Evolutionary conservation across 2,329 filamentous ascomycete species (phyloP).

Genomic region (Mariannaea sp.): DNA sequence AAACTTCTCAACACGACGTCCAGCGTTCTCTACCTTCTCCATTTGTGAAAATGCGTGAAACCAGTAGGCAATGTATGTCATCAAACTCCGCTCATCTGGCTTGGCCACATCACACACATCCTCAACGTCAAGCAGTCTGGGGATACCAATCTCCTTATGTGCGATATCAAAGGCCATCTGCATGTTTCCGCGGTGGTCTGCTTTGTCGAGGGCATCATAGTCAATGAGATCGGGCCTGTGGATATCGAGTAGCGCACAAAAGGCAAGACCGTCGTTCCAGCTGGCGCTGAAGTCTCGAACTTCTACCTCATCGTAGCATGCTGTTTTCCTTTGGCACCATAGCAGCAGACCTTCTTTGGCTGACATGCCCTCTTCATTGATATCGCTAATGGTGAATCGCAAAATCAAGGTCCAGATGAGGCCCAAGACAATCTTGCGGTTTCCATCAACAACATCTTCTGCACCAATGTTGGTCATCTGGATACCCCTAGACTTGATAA

Average conservation of each 20-base stretch:
- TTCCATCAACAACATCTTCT: constrained; percentile 97
- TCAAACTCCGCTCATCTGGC: constrained; percentile 93
- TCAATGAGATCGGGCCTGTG: constrained; percentile 97
- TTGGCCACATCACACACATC: constrained; percentile 97
- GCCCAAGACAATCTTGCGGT: constrained; percentile 94
- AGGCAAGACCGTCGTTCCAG: constrained; percentile 97
- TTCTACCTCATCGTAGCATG: constrained; percentile 96
- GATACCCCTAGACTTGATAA: constrained; percentile 87
- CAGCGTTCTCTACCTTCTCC: constrained; percentile 97
- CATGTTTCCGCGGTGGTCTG: constrained; percentile 95
- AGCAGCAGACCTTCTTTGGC: constrained; percentile 93
- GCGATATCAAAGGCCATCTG: constrained; percentile 97
- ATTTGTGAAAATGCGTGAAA: constrained; percentile 99
- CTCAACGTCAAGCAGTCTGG: constrained; percentile 92
- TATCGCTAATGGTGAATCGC: constrained; percentile 97
- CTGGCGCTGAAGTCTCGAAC: constrained; percentile 93
- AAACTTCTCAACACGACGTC: constrained; percentile 95
- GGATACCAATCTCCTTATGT: constrained; percentile 94
- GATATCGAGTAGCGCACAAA: constrained; percentile 95
- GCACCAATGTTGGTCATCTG: constrained; percentile 99
- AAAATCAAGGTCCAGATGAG: constrained; percentile 99
- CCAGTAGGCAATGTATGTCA: constrained; percentile 99
- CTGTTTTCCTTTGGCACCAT: constrained; percentile 98
- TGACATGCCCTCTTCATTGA: constrained; percentile 96
- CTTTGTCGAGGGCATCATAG: constrained; percentile 92